Evolutionary conservation across 2,329 filamentous ascomycete species (phyloP).

Genomic region (Scopulariopsis brevicaulis): DNA sequence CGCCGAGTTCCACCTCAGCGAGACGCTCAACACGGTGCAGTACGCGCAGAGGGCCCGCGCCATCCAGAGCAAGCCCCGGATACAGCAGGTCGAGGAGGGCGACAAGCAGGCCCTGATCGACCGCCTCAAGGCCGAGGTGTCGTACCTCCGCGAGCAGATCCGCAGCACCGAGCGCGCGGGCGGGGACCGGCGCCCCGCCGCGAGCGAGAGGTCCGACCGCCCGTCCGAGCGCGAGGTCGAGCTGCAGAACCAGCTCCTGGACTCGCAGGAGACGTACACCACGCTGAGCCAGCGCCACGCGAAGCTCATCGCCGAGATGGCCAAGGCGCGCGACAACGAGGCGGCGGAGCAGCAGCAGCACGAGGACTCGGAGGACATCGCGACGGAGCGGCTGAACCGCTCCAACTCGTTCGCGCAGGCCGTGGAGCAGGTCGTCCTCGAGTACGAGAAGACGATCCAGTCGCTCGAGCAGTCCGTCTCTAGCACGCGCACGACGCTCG

Average conservation of each 20-base stretch:
- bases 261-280: slow-evolving; percentile 89
- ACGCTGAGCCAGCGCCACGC: slow-evolving; percentile 86
- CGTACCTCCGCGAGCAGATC: slow-evolving; percentile 89
- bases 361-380: slow-evolving; percentile 57
- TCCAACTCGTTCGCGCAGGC: slow-evolving; percentile 95
- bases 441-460: slow-evolving; percentile 98
- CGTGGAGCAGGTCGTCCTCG: slow-evolving; percentile 89
- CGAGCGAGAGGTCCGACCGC: slow-evolving; percentile 65
- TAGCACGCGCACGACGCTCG: slow-evolving; percentile 72
- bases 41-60: slow-evolving; percentile 93
- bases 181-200: slow-evolving; percentile 38
- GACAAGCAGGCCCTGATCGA: slow-evolving; percentile 94
- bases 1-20: slow-evolving; percentile 92
- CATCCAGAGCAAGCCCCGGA: slow-evolving; percentile 94
- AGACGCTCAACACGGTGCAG: slow-evolving; percentile 94
- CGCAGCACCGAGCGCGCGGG: slow-evolving; percentile 63
- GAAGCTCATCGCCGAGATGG: slow-evolving; percentile 89
- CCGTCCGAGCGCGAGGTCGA: slow-evolving; percentile 78
- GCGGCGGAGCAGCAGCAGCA: slow-evolving; percentile 29
- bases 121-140: slow-evolving; percentile 82
- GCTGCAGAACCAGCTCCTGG: slow-evolving; percentile 85
- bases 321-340: slow-evolving; percentile 62
- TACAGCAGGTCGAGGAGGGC: slow-evolving; percentile 78
- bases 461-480: slow-evolving; percentile 83
- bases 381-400: slow-evolving; percentile 79